Conservation (phyloP, 495 filamentous ascomycete species). For the Aspergillus coremiiformis region DNA sequence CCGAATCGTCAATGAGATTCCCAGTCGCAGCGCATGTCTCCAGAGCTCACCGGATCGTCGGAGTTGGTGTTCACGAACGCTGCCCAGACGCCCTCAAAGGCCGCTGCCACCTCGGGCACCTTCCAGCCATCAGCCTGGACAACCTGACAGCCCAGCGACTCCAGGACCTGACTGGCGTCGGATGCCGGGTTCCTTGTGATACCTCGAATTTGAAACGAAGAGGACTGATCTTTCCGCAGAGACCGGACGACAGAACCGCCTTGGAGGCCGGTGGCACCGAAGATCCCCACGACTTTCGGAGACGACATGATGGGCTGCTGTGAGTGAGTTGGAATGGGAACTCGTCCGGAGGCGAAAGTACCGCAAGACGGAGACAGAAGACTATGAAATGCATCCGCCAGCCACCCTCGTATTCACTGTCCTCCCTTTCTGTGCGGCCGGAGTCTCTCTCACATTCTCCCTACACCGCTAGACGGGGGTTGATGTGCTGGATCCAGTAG, state of each 20-base stretch:
- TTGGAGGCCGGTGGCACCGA: conserved; percentile 32
- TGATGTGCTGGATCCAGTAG: no score
- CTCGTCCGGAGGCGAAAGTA: no score
- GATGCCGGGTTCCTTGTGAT: conserved; percentile 36
- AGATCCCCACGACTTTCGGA: no score
- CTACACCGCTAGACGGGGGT: no score
- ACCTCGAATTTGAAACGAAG: conserved; percentile 29
- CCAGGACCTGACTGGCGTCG: conserved; percentile 28
- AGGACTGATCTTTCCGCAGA: conserved; percentile 25
- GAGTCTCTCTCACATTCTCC: no score
- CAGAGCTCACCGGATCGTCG: conserved; percentile 19
- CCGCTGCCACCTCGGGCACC: conserved; percentile 9
- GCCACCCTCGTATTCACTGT: no score
- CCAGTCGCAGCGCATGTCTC: no score
- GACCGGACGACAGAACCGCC: conserved; percentile 35
- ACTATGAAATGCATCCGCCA: no score
- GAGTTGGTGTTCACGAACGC: conserved; percentile 29
- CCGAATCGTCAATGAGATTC: neutral
- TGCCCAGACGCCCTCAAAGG: conserved; percentile 23
- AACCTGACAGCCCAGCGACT: conserved; percentile 38
- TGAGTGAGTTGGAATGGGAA: neutral
- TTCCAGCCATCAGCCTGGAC: conserved; percentile 38
- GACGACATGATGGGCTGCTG: conserved; percentile 16
- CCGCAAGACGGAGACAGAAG: no score
- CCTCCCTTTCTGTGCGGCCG: no score